A percentile compares a stretch with the other conserved stretches of the same genome.
phyloP scores from a whole-genome alignment of 495 filamentous ascomycete species.

The Xylaria venustula region DNA sequence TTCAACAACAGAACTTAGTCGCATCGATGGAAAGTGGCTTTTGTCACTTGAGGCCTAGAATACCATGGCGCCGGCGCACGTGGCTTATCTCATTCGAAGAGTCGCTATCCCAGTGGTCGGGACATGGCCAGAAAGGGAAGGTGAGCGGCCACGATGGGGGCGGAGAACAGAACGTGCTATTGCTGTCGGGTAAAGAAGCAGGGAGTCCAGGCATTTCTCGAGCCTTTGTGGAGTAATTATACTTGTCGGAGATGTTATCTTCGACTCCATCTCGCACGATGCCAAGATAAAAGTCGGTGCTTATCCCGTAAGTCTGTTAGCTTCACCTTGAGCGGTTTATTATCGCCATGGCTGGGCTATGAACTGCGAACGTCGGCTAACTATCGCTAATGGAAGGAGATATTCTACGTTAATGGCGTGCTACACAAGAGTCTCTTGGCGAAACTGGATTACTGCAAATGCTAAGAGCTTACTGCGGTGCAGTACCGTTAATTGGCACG shows the following conservation, averaged over 20 bases:
- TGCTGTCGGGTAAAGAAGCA: conserved; percentile 1
- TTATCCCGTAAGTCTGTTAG: background rate
- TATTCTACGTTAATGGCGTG: background rate
- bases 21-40: background rate
- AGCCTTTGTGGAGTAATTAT: background rate
- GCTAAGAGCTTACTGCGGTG: background rate
- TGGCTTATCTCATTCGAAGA: conserved; percentile 7
- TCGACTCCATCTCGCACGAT: background rate
- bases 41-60: background rate
- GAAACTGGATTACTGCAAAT: background rate
- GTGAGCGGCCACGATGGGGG: background rate
- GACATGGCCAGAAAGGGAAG: conserved; percentile 6
- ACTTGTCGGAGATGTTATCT: background rate
- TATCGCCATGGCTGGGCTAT: background rate
- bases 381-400: background rate
- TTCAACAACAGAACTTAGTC: background rate
- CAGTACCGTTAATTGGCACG: background rate
- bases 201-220: background rate
- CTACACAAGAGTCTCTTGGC: background rate
- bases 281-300: background rate
- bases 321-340: background rate
- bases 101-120: background rate
- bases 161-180: conserved; percentile 1
- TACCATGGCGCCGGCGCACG: conserved; percentile 6
- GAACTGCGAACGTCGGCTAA: background rate